Conservation (phyloP, 108 stramenopile genomes). For the Nannochloropsis salina region DNA sequence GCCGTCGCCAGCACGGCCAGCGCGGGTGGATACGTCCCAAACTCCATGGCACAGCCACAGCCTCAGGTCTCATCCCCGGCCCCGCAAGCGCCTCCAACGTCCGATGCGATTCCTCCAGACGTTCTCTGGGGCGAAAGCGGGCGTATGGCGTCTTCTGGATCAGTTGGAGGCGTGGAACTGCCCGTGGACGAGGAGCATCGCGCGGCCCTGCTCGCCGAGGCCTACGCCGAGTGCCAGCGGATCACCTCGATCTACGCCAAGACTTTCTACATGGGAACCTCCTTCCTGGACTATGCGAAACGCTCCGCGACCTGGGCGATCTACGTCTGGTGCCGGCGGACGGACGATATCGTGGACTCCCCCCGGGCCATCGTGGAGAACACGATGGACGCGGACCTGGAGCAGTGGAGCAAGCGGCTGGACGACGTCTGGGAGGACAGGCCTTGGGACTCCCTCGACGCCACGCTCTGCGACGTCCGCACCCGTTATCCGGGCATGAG, state of each 20-base stretch:
- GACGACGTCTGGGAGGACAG: conserved; percentile 59
- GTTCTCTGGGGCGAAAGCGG: neutral
- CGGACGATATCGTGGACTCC: conserved; percentile 94
- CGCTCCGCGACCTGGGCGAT: conserved; percentile 82
- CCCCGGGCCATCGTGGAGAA: conserved; percentile 68
- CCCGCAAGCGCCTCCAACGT: neutral
- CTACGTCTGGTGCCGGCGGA: conserved; percentile 94
- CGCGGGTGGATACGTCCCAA: neutral
- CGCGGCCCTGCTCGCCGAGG: conserved; percentile 49
- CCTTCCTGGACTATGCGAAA: conserved; percentile 63
- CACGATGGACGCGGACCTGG: conserved; percentile 57
- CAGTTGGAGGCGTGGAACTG: neutral
- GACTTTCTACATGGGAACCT: conserved; percentile 90
- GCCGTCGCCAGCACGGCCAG: neutral
- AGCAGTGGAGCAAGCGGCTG: conserved; percentile 70
- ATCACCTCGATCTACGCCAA: conserved; percentile 90
- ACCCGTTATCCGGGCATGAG: conserved; percentile 74
- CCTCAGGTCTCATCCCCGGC: neutral
- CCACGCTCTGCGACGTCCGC: conserved; percentile 75
- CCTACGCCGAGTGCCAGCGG: conserved; percentile 86
- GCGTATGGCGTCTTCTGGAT: neutral
- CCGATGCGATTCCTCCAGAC: neutral
- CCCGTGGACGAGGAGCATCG: neutral
- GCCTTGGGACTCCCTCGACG: conserved; percentile 81
- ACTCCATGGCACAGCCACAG: neutral